phyloP scores from a whole-genome alignment of 108 stramenopile genomes.

The Skeletonema menzelii region DNA sequence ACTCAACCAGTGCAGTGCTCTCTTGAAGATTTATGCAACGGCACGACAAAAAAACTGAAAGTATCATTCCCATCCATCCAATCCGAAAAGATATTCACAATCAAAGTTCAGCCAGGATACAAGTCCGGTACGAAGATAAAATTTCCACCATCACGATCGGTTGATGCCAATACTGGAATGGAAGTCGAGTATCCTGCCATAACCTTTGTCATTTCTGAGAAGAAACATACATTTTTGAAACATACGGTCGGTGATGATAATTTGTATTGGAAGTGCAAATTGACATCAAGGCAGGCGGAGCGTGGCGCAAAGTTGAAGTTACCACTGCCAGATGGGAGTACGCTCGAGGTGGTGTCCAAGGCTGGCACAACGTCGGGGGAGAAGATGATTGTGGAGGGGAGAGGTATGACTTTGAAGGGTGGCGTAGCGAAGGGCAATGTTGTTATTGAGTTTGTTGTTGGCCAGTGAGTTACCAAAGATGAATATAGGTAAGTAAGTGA shows the following conservation, averaged over 20 bases:
- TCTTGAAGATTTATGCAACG: slow-evolving; percentile 66
- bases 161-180: not conserved
- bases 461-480: not conserved
- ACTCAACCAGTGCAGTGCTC: slow-evolving; percentile 53
- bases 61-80: slow-evolving; percentile 42
- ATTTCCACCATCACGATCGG: slow-evolving; percentile 40
- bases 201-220: slow-evolving; percentile 71
- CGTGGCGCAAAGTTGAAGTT: slow-evolving; percentile 49
- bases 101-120: slow-evolving; percentile 70
- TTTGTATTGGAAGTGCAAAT: slow-evolving; percentile 52
- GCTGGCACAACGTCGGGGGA: slow-evolving; percentile 47
- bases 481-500: too few relatives aligned
- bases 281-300: slow-evolving; percentile 50
- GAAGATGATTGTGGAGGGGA: slow-evolving; percentile 49
- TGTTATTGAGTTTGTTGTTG: slow-evolving; percentile 60
- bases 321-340: slow-evolving; percentile 70
- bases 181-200: slow-evolving; percentile 57
- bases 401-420: slow-evolving; percentile 74
- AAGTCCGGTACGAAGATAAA: slow-evolving; percentile 79
- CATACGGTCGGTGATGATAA: slow-evolving; percentile 55
- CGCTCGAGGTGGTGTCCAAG: slow-evolving; percentile 38
- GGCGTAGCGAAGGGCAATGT: slow-evolving; percentile 62
- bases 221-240: slow-evolving; percentile 60
- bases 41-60: slow-evolving; percentile 77
- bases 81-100: slow-evolving; percentile 54